Conservation (phyloP, 2,329 filamentous ascomycete genomes). For the Fusarium sp. region DNA sequence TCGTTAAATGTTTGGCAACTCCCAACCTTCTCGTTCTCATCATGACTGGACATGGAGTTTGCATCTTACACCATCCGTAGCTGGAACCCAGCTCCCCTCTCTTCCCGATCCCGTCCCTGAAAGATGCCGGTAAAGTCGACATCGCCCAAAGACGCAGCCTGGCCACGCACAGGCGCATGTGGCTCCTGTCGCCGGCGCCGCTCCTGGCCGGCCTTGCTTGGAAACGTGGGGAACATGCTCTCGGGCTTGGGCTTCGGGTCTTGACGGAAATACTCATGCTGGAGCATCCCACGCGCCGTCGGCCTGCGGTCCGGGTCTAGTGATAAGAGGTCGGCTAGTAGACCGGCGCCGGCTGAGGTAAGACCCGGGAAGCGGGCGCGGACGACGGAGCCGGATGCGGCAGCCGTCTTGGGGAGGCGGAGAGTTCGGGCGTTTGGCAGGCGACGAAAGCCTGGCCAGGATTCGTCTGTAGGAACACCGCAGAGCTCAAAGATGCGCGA, state of each 20-base stretch:
- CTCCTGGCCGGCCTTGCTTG: slow-evolving; percentile 94
- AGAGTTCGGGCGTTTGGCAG: slow-evolving; percentile 88
- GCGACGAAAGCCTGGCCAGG: slow-evolving; percentile 88
- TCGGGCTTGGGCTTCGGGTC: slow-evolving; percentile 90
- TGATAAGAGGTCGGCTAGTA: slow-evolving; percentile 78
- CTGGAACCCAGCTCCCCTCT: slow-evolving; percentile 73
- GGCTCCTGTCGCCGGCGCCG: slow-evolving; percentile 78
- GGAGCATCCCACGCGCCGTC: slow-evolving; percentile 77
- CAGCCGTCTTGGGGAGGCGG: slow-evolving; percentile 69
- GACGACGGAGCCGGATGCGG: slow-evolving; percentile 65
- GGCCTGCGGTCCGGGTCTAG: slow-evolving; percentile 81
- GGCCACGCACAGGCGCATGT: slow-evolving; percentile 84
- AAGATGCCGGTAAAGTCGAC: slow-evolving; percentile 80
- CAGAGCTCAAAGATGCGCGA: slow-evolving; percentile 90
- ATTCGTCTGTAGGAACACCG: slow-evolving; percentile 83
- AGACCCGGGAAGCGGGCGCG: slow-evolving; percentile 85
- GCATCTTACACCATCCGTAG: slow-evolving; percentile 68
- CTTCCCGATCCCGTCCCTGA: slow-evolving; percentile 72
- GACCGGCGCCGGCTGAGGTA: slow-evolving; percentile 76
- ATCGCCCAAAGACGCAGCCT: slow-evolving; percentile 66
- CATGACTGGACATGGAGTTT: background rate
- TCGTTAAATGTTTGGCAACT: background rate
- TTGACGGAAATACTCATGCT: slow-evolving; percentile 87
- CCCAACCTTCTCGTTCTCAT: background rate
- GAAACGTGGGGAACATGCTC: slow-evolving; percentile 96